Base-by-base conservation (phyloP, 768 basidiomycete genomes). In the Hypholoma fasciculare region DNA sequence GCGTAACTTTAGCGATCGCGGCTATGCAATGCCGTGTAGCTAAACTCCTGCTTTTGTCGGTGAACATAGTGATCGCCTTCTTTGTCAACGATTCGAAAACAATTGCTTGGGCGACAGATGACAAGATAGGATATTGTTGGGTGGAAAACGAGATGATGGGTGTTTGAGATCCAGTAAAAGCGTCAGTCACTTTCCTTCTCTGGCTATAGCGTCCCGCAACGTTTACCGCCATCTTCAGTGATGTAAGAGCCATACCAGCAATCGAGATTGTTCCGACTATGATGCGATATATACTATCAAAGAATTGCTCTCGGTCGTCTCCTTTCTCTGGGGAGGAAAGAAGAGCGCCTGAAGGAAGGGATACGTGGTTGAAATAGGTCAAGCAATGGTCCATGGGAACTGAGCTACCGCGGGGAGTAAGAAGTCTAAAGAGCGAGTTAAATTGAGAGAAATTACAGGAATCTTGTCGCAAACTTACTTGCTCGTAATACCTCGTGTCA, bases 111-210 rank as follows among this genome's bases (percentile, higher is more conserved):
- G 78, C 70, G 0, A 75, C 44, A 3, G 74, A 71, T 5, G 62
- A 61, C 7, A 79, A 58, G 26, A 80, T 69, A 14, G 79, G 79
- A 3, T 60, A 62, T 37, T 78, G 69, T 62, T 79, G 79, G 5
- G 79, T 80, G 7, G 71, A 65, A 72, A 78, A 80, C 0, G 62
- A 57, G 7, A 77, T 64, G 61, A 80, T 74, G 4, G 71, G 67
- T 4, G 37, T 46, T 16, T 43, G 40, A 8, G 27, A 14, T 7
- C 74, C 72, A 9, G 34, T 50, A 12, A 49, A 49, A 27, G 56
- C 48, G 39, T 57, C 40, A 14, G 49, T 57, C 26, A 57, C 56
- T 20, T 37, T 40, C 23, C 56, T 17, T 37, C 56, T 39, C 34
- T 49, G 56, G 23, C 56, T 57, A 36, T 57, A 57, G 20, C 56